A percentile compares a stretch with the other conserved stretches of the same genome.
phyloP scores from a whole-genome alignment of 2,329 filamentous ascomycete species.

The Cladosporium sp. region DNA sequence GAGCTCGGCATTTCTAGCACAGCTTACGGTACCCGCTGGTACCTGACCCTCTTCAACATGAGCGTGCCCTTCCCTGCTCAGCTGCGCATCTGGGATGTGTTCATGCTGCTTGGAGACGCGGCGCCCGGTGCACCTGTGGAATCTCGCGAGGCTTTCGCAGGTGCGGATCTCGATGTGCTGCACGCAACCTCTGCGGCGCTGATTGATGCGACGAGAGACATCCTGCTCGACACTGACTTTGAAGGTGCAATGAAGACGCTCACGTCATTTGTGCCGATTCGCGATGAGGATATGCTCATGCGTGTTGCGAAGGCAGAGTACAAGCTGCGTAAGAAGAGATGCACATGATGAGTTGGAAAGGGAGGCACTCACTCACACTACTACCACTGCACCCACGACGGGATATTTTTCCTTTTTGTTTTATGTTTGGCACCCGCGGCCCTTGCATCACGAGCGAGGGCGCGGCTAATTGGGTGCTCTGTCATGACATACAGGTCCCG shows the following conservation, averaged over 20 bases:
- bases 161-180: constrained; percentile 73
- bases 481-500: too few species aligned
- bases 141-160: constrained; percentile 37
- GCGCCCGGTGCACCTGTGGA: constrained; percentile 27
- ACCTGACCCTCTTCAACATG: constrained; percentile 94
- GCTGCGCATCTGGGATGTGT: constrained; percentile 94
- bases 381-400: too few species aligned
- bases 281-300: constrained; percentile 92
- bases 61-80: constrained; percentile 92
- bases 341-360: background rate
- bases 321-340: constrained; percentile 59
- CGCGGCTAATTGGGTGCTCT: too few species aligned
- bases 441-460: too few species aligned
- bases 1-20: constrained; percentile 79
- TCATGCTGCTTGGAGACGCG: constrained; percentile 80
- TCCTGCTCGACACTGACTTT: constrained; percentile 88
- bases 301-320: constrained; percentile 82
- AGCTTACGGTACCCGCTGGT: constrained; percentile 96
- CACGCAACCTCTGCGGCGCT: constrained; percentile 87
- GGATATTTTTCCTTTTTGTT: too few species aligned
- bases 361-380: too few species aligned
- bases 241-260: constrained; percentile 97
- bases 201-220: constrained; percentile 83
- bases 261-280: constrained; percentile 88
- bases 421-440: too few species aligned